Percentiles rank a stretch among this genome's conserved stretches.
phyloP scores from a whole-genome alignment of 345 rosid species.

The Laguncularia racemosa region DNA sequence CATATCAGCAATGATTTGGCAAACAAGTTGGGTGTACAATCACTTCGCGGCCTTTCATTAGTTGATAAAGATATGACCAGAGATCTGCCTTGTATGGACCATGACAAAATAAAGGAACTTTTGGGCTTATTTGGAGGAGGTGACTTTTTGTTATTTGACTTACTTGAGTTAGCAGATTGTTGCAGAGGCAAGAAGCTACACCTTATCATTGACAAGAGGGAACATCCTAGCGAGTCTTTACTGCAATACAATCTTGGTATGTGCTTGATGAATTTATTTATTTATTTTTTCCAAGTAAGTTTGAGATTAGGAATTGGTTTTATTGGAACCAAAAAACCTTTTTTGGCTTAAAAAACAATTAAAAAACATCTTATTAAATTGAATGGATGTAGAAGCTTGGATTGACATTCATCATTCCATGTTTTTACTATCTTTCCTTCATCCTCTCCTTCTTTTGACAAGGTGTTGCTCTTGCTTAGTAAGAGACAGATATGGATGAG shows the following conservation, averaged over 20 bases:
- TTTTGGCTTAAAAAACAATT: too few species aligned
- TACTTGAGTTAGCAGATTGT: slow-evolving; percentile 95
- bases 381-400: too few species aligned
- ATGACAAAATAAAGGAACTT: slow-evolving; percentile 67
- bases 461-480: too few species aligned
- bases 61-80: slow-evolving; percentile 70
- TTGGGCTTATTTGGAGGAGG: slow-evolving; percentile 60
- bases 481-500: too few species aligned
- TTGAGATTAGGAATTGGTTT: background rate
- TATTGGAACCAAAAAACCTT: too few species aligned
- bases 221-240: slow-evolving; percentile 80
- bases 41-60: slow-evolving; percentile 74
- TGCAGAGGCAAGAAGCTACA: slow-evolving; percentile 76
- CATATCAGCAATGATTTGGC: slow-evolving; percentile 83
- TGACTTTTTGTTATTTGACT: slow-evolving; percentile 80
- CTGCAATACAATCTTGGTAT: slow-evolving; percentile 88
- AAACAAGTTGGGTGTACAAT: slow-evolving; percentile 71
- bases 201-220: slow-evolving; percentile 80
- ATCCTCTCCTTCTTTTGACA: too few species aligned
- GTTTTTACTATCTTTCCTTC: too few species aligned
- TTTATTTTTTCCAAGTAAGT: background rate
- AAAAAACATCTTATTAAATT: too few species aligned
- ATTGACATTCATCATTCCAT: too few species aligned
- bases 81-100: slow-evolving; percentile 95
- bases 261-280: background rate